A percentile compares a stretch with the other conserved stretches of the same genome.
These are phyloP conservation scores for Thinopyrum elongatum DNA, from an alignment of 176 grass and related monocot species.

Conservation along the genomic window DNA sequence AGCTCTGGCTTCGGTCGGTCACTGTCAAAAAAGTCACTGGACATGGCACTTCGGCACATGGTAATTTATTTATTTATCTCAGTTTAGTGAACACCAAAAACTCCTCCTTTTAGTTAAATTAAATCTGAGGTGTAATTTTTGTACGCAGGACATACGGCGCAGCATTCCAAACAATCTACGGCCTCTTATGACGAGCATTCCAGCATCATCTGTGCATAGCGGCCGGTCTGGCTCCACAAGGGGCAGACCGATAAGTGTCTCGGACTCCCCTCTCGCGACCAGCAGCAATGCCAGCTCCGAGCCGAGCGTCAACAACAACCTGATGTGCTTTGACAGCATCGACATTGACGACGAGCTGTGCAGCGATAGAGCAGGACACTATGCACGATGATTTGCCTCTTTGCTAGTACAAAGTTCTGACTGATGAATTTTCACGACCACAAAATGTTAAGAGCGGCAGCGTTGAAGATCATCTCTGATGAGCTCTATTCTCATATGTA, in stretches of 20 bases:
- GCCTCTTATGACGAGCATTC: constrained; percentile 84
- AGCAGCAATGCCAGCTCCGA: constrained; percentile 97
- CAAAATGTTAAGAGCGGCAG: constrained; percentile 31
- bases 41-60: constrained; percentile 98
- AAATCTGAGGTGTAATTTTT: constrained; percentile 21
- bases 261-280: constrained; percentile 81
- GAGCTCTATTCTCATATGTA: constrained; percentile 29
- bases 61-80: constrained; percentile 41
- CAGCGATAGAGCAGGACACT: constrained; percentile 39
- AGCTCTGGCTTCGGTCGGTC: constrained; percentile 80
- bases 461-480: constrained; percentile 6
- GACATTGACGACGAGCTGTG: constrained; percentile 85
- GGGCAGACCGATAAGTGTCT: constrained; percentile 59
- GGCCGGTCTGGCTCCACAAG: constrained; percentile 70
- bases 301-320: constrained; percentile 79
- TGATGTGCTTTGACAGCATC: constrained; percentile 67
- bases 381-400: constrained; percentile 37
- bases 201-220: constrained; percentile 89
- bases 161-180: constrained; percentile 88
- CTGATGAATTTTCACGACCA: constrained; percentile 17
- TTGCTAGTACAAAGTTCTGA: constrained; percentile 30
- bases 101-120: background rate
- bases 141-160: constrained; percentile 78
- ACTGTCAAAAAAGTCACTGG: constrained; percentile 92
- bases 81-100: background rate